phyloP scores from a whole-genome alignment of 306 rosid species.

The Dryas drummondii region DNA sequence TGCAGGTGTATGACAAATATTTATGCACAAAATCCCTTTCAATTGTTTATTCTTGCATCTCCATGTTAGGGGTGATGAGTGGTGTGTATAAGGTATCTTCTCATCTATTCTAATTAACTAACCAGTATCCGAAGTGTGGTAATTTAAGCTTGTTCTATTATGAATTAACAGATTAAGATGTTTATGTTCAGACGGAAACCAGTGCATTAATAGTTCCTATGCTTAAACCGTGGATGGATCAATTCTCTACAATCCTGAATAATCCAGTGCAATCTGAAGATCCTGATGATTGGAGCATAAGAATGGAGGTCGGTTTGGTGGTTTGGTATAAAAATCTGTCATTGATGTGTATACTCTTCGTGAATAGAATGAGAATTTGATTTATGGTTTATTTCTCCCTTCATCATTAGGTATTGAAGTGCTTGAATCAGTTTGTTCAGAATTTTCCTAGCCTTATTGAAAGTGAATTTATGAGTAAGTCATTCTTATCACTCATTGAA shows the following conservation, averaged over 20 bases:
- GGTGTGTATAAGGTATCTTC: slow-evolving; percentile 79
- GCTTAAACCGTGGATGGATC: slow-evolving; percentile 87
- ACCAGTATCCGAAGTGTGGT: slow-evolving; percentile 25
- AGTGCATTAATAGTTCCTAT: slow-evolving; percentile 57
- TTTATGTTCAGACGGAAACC: slow-evolving; percentile 70
- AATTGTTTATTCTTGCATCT: slow-evolving; percentile 75
- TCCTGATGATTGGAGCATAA: slow-evolving; percentile 89
- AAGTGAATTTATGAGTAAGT: slow-evolving; percentile 69
- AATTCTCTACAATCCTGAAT: slow-evolving; percentile 60
- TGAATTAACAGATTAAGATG: slow-evolving; percentile 43
- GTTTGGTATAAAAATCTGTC: slow-evolving; percentile 8
- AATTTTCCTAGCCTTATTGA: slow-evolving; percentile 68
- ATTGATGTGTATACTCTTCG: not conserved
- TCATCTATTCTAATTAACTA: slow-evolving; percentile 22
- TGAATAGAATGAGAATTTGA: slow-evolving; percentile 12
- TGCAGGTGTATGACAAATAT: slow-evolving; percentile 75
- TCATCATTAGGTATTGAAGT: slow-evolving; percentile 75
- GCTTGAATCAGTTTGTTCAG: slow-evolving; percentile 88
- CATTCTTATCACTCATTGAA: slow-evolving; percentile 7
- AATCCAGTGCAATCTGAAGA: slow-evolving; percentile 79
- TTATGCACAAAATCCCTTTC: slow-evolving; percentile 71
- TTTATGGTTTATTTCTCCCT: slow-evolving; percentile 14
- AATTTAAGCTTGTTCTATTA: slow-evolving; percentile 25
- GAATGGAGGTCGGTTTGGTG: slow-evolving; percentile 69
- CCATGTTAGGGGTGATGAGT: slow-evolving; percentile 82